phyloP scores from a whole-genome alignment of 768 basidiomycete genomes.

The Lactifluus piperatus region DNA sequence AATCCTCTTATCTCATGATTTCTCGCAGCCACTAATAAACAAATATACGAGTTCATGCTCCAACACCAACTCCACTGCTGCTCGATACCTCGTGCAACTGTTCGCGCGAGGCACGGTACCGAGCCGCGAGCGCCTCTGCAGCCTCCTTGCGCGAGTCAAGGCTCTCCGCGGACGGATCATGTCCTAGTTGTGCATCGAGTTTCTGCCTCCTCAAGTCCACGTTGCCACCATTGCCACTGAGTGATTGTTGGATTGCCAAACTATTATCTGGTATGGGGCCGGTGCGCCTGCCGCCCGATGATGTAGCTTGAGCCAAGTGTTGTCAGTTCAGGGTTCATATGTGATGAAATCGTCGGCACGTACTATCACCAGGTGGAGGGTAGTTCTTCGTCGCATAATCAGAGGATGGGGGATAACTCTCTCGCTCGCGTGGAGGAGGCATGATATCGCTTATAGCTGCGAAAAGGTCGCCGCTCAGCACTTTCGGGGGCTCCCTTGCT shows the following conservation, averaged over 20 bases:
- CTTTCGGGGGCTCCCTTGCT: neutral
- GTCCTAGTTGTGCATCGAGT: constrained; percentile 2
- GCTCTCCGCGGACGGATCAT: constrained; percentile 16
- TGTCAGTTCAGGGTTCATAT: neutral
- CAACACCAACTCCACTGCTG: neutral
- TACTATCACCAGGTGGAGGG: constrained; percentile 19
- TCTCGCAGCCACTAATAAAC: neutral
- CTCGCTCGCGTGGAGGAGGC: constrained; percentile 4
- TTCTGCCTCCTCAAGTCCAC: neutral
- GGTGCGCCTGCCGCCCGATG: constrained; percentile 16
- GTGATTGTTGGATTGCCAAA: constrained; percentile 1
- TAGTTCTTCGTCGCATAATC: constrained; percentile 20
- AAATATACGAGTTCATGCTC: neutral
- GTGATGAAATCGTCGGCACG: neutral
- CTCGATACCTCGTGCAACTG: neutral
- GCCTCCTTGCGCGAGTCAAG: constrained; percentile 18
- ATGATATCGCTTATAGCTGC: constrained; percentile 4
- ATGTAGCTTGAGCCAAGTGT: constrained; percentile 7
- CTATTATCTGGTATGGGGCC: neutral
- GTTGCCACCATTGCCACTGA: neutral
- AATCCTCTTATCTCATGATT: neutral
- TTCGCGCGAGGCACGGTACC: constrained; percentile 15
- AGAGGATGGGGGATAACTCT: neutral
- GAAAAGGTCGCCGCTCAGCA: neutral
- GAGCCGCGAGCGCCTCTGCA: constrained; percentile 15